Base-by-base conservation (phyloP, 2,329 filamentous ascomycete genomes). In the Plectosphaerella plurivora region DNA sequence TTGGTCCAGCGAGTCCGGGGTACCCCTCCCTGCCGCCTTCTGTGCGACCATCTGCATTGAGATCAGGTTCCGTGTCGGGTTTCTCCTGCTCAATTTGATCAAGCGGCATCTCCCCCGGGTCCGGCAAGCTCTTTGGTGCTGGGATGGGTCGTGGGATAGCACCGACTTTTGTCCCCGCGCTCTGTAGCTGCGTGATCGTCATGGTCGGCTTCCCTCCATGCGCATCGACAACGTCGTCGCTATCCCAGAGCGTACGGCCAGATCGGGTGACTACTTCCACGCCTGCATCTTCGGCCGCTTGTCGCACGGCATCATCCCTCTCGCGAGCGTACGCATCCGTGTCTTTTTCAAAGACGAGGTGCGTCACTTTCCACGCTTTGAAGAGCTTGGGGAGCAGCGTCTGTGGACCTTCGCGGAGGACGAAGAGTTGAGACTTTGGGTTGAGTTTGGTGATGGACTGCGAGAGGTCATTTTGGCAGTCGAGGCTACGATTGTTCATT, bases 301-400 rank as follows among this genome's bases (percentile, higher is more conserved):
- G 66, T 35, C 76, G 68, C 11, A 92, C 77, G 16, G 72, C 69
- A 1, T 73, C 74, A 65, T 92, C 88, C 48, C 88, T 71, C 41
- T 83, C 77, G 15, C 80, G 75, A 5, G 75, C 87, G 68, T 91
- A 91, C 1, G 84, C 75, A 70, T 92, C 88, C 0, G 87, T 89
- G 60, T 91, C 88, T 61, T 86, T 88, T 64, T 92, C 88, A 60
- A 91, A 91, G 0, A 91, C 87, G 5, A 91, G 68, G 67, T 91
- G 88, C 0, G 87, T 88, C 24, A 89, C 82, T 2, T 79, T 78
- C 88, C 88, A 92, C 16, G 80, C 78, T 59, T 83, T 82, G 74
- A 90, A 88, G 1, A 91, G 71, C 66, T 89, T 89, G 2, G 84
- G 83, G 3, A 91, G 75, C 1, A 91, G 66, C 0, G 83, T 89